Percentiles rank a stretch among this genome's conserved stretches.
phyloP scores from a whole-genome alignment of 371 early-diverging fungal species.

The Circinella minor region DNA sequence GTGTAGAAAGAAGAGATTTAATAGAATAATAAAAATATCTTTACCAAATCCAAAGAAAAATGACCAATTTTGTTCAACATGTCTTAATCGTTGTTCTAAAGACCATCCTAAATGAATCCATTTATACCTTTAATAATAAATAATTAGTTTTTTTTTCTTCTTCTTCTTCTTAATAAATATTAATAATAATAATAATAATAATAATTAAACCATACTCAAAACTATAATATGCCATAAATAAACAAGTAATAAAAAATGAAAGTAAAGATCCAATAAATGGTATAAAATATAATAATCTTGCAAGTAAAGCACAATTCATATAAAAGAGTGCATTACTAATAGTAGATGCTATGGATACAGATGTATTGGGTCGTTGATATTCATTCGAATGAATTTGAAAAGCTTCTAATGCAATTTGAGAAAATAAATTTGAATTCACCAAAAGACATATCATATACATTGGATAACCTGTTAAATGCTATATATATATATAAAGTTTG shows the following conservation, averaged over 20 bases:
- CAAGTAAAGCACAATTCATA: constrained; percentile 44
- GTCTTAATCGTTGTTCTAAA: constrained; percentile 45
- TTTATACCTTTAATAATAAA: constrained; percentile 36
- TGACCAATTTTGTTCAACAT: constrained; percentile 54
- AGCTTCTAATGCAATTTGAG: constrained; percentile 42
- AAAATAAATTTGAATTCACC: constrained; percentile 43
- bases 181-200: neutral
- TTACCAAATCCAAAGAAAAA: constrained; percentile 58
- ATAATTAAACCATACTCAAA: constrained; percentile 50
- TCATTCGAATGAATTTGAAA: constrained; percentile 23
- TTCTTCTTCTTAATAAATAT: neutral
- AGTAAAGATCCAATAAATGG: constrained; percentile 41
- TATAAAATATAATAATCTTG: constrained; percentile 29
- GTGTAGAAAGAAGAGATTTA: no score
- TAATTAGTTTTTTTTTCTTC: no score
- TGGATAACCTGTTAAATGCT: constrained; percentile 56
- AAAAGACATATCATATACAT: constrained; percentile 47
- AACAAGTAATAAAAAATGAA: constrained; percentile 46
- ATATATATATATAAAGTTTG: constrained; percentile 14
- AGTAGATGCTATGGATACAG: constrained; percentile 25
- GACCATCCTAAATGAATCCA: constrained; percentile 52
- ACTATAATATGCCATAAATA: constrained; percentile 54
- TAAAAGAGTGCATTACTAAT: constrained; percentile 47
- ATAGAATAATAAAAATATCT: no score
- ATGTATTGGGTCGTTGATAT: constrained; percentile 12